Conservation (phyloP, 148 eudicot species). For the Rhododendron williamsianum region DNA sequence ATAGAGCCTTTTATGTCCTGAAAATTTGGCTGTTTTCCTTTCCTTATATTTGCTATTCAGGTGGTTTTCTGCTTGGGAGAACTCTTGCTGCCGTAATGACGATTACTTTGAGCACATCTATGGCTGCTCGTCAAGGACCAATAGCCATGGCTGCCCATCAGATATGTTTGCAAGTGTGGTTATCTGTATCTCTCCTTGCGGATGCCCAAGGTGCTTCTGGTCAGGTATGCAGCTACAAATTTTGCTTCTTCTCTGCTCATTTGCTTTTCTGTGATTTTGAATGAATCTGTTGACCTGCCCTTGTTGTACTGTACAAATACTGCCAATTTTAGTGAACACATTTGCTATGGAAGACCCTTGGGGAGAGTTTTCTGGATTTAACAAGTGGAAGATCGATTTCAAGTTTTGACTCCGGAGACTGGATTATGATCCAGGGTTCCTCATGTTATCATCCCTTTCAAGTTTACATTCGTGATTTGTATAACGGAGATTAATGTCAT, state of each 20-base stretch:
- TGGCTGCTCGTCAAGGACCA: conserved; percentile 89
- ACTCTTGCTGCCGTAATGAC: conserved; percentile 62
- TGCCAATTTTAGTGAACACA: background rate
- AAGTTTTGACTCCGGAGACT: background rate
- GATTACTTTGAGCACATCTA: conserved; percentile 60
- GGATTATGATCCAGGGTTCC: background rate
- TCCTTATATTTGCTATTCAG: conserved; percentile 16
- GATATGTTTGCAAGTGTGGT: conserved; percentile 74
- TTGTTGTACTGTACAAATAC: background rate
- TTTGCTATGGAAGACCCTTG: background rate
- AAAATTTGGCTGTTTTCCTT: background rate
- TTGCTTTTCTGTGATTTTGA: background rate
- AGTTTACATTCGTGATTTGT: background rate
- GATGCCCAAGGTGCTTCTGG: conserved; percentile 88
- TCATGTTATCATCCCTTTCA: background rate
- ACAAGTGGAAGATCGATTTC: background rate
- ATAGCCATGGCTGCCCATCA: conserved; percentile 81
- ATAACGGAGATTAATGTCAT: background rate
- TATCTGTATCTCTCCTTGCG: conserved; percentile 71
- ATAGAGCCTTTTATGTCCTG: background rate
- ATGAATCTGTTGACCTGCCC: background rate
- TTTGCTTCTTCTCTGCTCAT: background rate
- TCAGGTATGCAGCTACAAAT: conserved; percentile 45
- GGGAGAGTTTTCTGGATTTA: background rate
- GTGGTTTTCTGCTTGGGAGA: conserved; percentile 76